Conservation (phyloP, 2,329 filamentous ascomycete genomes). For the Diaporthe destruens region DNA sequence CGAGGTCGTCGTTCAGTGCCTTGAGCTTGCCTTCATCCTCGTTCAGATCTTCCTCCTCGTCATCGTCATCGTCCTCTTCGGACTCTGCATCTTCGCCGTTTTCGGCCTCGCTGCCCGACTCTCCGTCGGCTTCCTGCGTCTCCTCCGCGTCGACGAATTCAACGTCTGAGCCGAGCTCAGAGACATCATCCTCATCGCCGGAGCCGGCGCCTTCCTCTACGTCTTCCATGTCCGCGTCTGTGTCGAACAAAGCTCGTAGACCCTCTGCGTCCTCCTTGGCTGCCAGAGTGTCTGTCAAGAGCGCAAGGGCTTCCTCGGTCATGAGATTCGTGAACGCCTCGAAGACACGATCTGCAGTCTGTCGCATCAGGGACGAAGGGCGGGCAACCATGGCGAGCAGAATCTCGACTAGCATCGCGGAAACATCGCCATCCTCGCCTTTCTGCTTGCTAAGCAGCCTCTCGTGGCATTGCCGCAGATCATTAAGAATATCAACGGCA, state of each 20-base stretch:
- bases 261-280: conserved; percentile 86
- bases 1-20: conserved; percentile 50
- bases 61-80: conserved; percentile 53
- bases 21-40: conserved; percentile 59
- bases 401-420: conserved; percentile 86
- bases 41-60: conserved; percentile 58
- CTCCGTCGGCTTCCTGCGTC: conserved; percentile 48
- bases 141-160: conserved; percentile 54
- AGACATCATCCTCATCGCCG: conserved; percentile 54
- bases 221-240: conserved; percentile 69
- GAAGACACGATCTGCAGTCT: conserved; percentile 90
- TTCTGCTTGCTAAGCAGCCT: conserved; percentile 70
- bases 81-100: conserved; percentile 58
- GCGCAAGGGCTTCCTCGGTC: conserved; percentile 77
- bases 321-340: conserved; percentile 82
- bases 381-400: conserved; percentile 90
- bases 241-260: conserved; percentile 86
- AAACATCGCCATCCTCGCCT: conserved; percentile 67
- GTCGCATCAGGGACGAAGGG: conserved; percentile 85
- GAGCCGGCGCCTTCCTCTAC: conserved; percentile 60
- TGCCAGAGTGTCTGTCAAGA: conserved; percentile 75
- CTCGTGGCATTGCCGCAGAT: conserved; percentile 82
- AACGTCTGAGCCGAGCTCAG: conserved; percentile 57
- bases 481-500: conserved; percentile 83
- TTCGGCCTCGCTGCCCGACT: conserved; percentile 56